phyloP scores from a whole-genome alignment of 176 grass and related monocot genomes.

The Thalia dealbata region DNA sequence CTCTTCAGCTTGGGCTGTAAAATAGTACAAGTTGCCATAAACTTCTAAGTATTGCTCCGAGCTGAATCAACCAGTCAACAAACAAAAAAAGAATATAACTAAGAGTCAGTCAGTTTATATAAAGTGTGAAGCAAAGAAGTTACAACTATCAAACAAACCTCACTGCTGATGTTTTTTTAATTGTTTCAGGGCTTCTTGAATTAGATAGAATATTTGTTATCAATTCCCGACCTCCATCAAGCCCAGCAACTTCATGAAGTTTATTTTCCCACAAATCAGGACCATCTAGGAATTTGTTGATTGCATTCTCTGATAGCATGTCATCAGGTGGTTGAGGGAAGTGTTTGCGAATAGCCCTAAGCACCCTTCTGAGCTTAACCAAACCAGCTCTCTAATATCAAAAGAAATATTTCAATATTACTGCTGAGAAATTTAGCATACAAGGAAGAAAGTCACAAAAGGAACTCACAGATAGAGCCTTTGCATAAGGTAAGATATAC shows the following conservation, averaged over 20 bases:
- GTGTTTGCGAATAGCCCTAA: slow-evolving; percentile 92
- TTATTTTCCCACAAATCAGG: slow-evolving; percentile 73
- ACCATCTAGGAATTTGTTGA: slow-evolving; percentile 84
- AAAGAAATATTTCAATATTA: not conserved
- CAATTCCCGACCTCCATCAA: slow-evolving; percentile 48
- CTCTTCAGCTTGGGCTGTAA: slow-evolving; percentile 83
- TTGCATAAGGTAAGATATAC: slow-evolving; percentile 92
- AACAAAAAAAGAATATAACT: slow-evolving; percentile 24
- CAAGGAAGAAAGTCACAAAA: slow-evolving; percentile 15
- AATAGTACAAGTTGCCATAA: slow-evolving; percentile 86
- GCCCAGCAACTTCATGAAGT: slow-evolving; percentile 63
- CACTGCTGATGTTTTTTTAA: slow-evolving; percentile 49
- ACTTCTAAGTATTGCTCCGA: slow-evolving; percentile 88
- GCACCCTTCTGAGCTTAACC: slow-evolving; percentile 83
- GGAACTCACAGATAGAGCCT: slow-evolving; percentile 70
- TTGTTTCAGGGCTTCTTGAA: slow-evolving; percentile 52
- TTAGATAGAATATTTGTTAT: slow-evolving; percentile 63
- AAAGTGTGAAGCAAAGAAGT: slow-evolving; percentile 12
- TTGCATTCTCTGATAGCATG: slow-evolving; percentile 51
- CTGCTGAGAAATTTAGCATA: slow-evolving; percentile 11
- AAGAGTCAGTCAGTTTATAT: not conserved
- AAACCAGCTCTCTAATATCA: slow-evolving; percentile 71
- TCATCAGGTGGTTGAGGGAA: slow-evolving; percentile 83
- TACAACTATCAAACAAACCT: slow-evolving; percentile 43
- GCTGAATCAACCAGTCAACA: slow-evolving; percentile 42